phyloP scores from a whole-genome alignment of 2,329 filamentous ascomycete species.

The Diplodia scrobiculata region DNA sequence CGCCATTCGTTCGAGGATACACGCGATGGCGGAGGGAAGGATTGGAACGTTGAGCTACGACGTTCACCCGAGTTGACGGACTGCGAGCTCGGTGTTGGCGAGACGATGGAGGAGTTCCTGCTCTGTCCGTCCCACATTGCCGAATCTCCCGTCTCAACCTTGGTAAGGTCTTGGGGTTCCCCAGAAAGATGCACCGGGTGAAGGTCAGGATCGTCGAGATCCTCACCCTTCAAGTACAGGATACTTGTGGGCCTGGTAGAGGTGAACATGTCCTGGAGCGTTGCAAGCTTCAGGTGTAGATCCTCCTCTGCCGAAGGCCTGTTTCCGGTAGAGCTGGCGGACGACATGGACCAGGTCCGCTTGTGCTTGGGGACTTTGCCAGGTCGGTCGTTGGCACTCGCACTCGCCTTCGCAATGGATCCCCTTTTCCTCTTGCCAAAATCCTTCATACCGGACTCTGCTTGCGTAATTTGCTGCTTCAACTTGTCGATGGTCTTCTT shows the following conservation, averaged over 20 bases:
- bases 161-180: conserved; percentile 63
- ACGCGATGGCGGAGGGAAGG: conserved; percentile 48
- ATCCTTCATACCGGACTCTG: conserved; percentile 62
- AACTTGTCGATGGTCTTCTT: conserved; percentile 97
- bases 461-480: conserved; percentile 86
- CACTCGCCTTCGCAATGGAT: conserved; percentile 51
- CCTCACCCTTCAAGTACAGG: conserved; percentile 74
- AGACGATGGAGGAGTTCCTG: conserved; percentile 57
- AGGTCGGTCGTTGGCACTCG: conserved; percentile 61
- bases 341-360: conserved; percentile 93
- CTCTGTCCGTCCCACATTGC: conserved; percentile 50
- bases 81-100: conserved; percentile 53
- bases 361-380: conserved; percentile 91
- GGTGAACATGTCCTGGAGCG: conserved; percentile 83
- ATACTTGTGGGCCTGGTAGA: conserved; percentile 78
- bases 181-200: conserved; percentile 74
- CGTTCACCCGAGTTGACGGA: conserved; percentile 48
- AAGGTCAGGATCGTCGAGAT: conserved; percentile 76
- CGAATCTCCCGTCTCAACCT: conserved; percentile 51
- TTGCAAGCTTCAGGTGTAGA: conserved; percentile 74
- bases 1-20: conserved; percentile 59
- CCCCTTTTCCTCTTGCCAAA: conserved; percentile 62
- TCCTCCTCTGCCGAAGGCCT: conserved; percentile 63
- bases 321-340: conserved; percentile 54
- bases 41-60: conserved; percentile 49